Evolutionary conservation across 2,329 filamentous ascomycete genomes (phyloP).

Genomic region (Botryosphaeria dothidea): DNA sequence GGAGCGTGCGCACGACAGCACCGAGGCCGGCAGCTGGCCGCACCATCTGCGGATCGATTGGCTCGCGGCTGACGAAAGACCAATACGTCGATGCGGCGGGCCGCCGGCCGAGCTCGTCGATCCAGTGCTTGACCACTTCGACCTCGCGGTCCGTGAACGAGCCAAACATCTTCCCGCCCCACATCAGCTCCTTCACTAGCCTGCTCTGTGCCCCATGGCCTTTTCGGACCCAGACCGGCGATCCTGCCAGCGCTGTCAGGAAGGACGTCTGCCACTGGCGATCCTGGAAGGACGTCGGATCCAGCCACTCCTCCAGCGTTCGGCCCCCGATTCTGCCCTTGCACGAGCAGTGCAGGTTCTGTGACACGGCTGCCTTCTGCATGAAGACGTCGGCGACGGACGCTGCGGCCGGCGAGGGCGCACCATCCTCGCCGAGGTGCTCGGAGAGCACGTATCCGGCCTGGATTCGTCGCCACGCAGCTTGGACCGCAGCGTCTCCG

Average conservation of each 20-base stretch:
- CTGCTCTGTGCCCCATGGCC: slow-evolving; percentile 44
- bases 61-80: background rate
- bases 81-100: background rate
- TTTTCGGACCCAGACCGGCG: slow-evolving; percentile 44
- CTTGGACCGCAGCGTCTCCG: slow-evolving; percentile 32
- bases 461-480: slow-evolving; percentile 45
- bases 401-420: background rate
- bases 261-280: slow-evolving; percentile 38
- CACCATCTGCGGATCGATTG: background rate
- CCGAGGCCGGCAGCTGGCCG: background rate
- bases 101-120: slow-evolving; percentile 33
- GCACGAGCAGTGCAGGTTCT: slow-evolving; percentile 44
- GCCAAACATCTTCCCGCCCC: slow-evolving; percentile 54
- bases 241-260: slow-evolving; percentile 36
- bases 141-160: slow-evolving; percentile 49
- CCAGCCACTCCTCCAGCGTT: slow-evolving; percentile 45
- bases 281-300: slow-evolving; percentile 33
- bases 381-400: background rate
- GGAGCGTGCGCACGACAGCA: no score
- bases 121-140: slow-evolving; percentile 41
- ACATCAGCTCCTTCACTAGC: slow-evolving; percentile 45
- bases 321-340: slow-evolving; percentile 40
- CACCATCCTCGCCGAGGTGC: slow-evolving; percentile 11
- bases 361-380: slow-evolving; percentile 39
- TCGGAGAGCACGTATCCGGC: slow-evolving; percentile 43